Evolutionary conservation across 352 stramenopile genomes (phyloP), one percentile per base, ranked within the genome.

Genomic region (Phytophthora nicotianae): DNA sequence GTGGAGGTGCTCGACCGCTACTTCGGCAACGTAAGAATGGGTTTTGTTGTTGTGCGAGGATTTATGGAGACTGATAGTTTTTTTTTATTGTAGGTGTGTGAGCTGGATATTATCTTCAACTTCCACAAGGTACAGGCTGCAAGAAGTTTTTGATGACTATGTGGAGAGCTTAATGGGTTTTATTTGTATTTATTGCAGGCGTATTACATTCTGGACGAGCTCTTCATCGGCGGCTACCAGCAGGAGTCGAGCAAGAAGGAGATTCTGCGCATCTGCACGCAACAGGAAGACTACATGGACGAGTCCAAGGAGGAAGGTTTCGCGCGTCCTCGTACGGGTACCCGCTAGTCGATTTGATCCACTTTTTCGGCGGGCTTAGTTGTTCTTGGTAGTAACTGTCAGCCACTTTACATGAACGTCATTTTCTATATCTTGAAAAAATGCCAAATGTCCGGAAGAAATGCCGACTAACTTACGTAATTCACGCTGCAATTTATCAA

Each of bases 161-260:
- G 5, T 55, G 23, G 8, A 26, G 35, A 26, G 13, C 3, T 45
- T 43, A 24, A 35, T 20, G n/a, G 20, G 13, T 45, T 23, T 26
- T 47, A 26, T 24, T 19, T 50, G 16, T 26, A 26, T 35, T n/a
- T 7, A 42, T 54, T 42, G 16, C 54, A 89, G 81, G 98, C 98
- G 17, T 99, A 99, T 78, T 98, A 98, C 74, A 99, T 99, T 74
- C 83, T 99, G 47, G 98, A 99, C 81, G 98, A 99, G 83, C 91
- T 99, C 49, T 98, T 99, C 72, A 93, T 99, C 58, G 97, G 96
- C 49, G 98, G 98, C 37, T 92, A 99, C 67, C 90, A 99, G 62
- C 87, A 99, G 76, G 97, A 99, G 79, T 90, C 91, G 47, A 97
- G 85, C 74, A 98, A 98, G 81, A 90, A 92, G 57, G 91, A 97